Conservation (phyloP, 2,329 filamentous ascomycete genomes). For the Metarhizium robertsii region DNA sequence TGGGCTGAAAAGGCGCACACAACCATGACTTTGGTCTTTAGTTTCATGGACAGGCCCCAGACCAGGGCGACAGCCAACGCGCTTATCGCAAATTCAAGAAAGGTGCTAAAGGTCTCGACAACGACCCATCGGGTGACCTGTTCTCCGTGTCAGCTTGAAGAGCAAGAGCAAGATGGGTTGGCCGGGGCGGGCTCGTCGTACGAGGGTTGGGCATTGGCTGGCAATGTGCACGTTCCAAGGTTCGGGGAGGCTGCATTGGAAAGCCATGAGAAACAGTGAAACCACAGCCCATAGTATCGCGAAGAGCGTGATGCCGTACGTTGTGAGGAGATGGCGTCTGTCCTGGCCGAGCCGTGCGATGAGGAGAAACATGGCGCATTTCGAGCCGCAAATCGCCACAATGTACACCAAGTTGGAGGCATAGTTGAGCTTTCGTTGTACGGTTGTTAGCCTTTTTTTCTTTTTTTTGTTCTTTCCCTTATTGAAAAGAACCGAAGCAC, state of each 20-base stretch:
- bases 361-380: constrained; percentile 11
- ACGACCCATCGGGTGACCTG: constrained; percentile 9
- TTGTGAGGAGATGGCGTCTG: constrained; percentile 6
- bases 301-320: constrained; percentile 4
- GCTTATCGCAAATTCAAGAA: constrained; percentile 9
- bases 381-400: constrained; percentile 8
- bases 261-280: constrained; percentile 5
- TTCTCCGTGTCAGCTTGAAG: background rate
- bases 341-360: constrained; percentile 9
- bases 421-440: constrained; percentile 4
- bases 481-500: too few species aligned
- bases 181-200: background rate
- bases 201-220: constrained; percentile 1
- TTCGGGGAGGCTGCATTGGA: constrained; percentile 6
- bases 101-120: constrained; percentile 7
- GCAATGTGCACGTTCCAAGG: constrained; percentile 5
- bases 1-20: constrained; percentile 11
- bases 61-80: constrained; percentile 9
- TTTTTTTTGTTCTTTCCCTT: background rate
- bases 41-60: constrained; percentile 8
- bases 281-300: constrained; percentile 5
- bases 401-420: constrained; percentile 9
- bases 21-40: constrained; percentile 9
- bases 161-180: background rate
- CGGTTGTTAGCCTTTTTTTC: background rate